Evolutionary conservation across 495 filamentous ascomycete genomes (phyloP).

Genomic region (Bathelium albidoporum): DNA sequence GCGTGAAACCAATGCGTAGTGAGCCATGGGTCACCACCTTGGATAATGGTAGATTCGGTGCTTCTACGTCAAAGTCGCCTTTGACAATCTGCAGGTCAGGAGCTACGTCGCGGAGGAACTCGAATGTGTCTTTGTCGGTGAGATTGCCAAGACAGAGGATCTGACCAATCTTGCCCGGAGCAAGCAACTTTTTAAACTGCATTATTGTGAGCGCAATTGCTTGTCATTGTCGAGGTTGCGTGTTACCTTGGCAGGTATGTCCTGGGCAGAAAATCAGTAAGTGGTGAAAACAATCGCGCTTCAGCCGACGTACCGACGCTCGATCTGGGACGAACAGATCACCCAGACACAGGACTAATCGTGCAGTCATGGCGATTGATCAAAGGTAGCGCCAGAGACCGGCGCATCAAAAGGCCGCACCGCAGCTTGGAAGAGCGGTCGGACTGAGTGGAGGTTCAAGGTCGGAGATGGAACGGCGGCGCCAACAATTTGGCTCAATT

Average conservation of each 20-base stretch:
- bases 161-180: slow-evolving; percentile 95
- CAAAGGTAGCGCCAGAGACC: background rate
- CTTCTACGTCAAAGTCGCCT: slow-evolving; percentile 88
- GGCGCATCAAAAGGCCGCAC: background rate
- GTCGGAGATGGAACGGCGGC: background rate
- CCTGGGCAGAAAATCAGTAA: slow-evolving; percentile 36
- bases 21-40: slow-evolving; percentile 92
- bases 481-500: background rate
- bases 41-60: slow-evolving; percentile 76
- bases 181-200: slow-evolving; percentile 96
- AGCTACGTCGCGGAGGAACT: slow-evolving; percentile 82
- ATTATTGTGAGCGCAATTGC: slow-evolving; percentile 7
- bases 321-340: slow-evolving; percentile 97
- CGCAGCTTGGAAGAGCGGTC: background rate
- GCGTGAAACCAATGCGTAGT: slow-evolving; percentile 89
- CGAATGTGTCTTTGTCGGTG: slow-evolving; percentile 87
- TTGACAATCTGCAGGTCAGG: slow-evolving; percentile 94
- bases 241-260: slow-evolving; percentile 80
- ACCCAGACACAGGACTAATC: slow-evolving; percentile 82
- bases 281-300: background rate
- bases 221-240: background rate
- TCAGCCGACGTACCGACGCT: slow-evolving; percentile 51
- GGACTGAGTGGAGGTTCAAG: background rate
- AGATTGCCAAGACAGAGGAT: slow-evolving; percentile 96
- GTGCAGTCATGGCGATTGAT: slow-evolving; percentile 52